These are phyloP conservation scores for Blastobotrys serpentis DNA, from an alignment of 1,139 yeast genomes.

Conservation along the genomic window DNA sequence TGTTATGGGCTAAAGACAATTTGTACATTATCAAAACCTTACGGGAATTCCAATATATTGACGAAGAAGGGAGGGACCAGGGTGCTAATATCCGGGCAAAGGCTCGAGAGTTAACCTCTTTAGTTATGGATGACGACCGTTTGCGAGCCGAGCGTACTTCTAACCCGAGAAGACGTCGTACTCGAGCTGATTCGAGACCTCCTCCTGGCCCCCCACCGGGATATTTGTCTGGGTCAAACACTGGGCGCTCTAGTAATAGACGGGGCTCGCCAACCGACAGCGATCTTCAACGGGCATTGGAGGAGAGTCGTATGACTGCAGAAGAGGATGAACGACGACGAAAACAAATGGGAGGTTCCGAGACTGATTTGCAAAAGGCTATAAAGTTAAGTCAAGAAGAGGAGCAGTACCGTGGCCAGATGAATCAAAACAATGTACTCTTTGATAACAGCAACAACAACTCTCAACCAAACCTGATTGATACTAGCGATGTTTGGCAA, in stretches of 20 bases:
- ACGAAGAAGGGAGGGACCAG: slow-evolving; percentile 78
- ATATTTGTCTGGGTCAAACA: slow-evolving; percentile 18
- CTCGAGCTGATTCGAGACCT: slow-evolving; percentile 16
- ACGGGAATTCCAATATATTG: slow-evolving; percentile 84
- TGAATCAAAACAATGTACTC: slow-evolving; percentile 30
- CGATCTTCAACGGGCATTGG: slow-evolving; percentile 82
- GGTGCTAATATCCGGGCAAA: slow-evolving; percentile 87
- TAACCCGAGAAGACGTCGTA: slow-evolving; percentile 18
- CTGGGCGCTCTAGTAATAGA: slow-evolving; percentile 17
- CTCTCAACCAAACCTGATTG: slow-evolving; percentile 35
- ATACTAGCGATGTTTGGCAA: slow-evolving; percentile 22
- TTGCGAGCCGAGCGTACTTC: slow-evolving; percentile 62
- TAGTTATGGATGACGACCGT: slow-evolving; percentile 81
- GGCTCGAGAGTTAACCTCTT: slow-evolving; percentile 82
- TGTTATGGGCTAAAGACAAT: slow-evolving; percentile 91
- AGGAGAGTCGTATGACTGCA: slow-evolving; percentile 78
- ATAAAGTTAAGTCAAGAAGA: slow-evolving; percentile 83
- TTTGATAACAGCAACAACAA: slow-evolving; percentile 20
- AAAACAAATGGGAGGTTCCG: slow-evolving; percentile 54
- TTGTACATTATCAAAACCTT: slow-evolving; percentile 85
- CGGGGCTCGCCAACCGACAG: slow-evolving; percentile 47
- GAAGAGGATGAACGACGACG: slow-evolving; percentile 76
- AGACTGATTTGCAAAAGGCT: slow-evolving; percentile 78
- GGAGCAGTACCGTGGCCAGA: slow-evolving; percentile 50
- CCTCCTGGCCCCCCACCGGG: slow-evolving; percentile 13